These are phyloP conservation scores for Macrotyloma uniflorum DNA, from an alignment of 306 rosid genomes.

Conservation along the genomic window DNA sequence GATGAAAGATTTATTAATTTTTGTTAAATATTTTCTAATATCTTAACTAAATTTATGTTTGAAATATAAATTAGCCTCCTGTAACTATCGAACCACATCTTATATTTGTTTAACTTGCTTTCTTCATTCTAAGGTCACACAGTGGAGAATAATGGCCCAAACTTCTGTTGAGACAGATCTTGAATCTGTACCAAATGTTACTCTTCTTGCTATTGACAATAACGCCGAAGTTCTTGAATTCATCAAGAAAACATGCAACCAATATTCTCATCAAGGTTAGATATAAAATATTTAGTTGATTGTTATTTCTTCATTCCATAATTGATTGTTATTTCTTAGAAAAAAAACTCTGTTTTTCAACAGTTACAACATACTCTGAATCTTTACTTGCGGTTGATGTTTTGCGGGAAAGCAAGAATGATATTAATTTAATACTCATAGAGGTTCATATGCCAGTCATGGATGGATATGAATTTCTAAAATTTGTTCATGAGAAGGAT, in stretches of 20 bases:
- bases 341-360: not conserved
- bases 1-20: too few species aligned
- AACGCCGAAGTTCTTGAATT: conserved; percentile 45
- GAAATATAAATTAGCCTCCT: too few species aligned
- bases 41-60: too few species aligned
- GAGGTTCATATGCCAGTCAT: conserved; percentile 68
- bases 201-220: conserved; percentile 64
- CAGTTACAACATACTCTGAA: conserved; percentile 54
- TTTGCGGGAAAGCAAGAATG: conserved; percentile 46
- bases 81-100: too few species aligned
- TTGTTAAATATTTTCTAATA: too few species aligned
- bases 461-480: conserved; percentile 61
- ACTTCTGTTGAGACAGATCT: too few species aligned
- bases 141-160: too few species aligned
- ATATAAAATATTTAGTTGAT: not conserved
- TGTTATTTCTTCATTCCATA: too few species aligned
- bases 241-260: not conserved
- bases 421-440: conserved; percentile 60
- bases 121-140: too few species aligned
- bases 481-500: conserved; percentile 44
- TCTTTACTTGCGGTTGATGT: conserved; percentile 53
- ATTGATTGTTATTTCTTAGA: too few species aligned
- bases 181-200: too few species aligned
- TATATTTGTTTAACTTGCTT: too few species aligned
- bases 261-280: conserved; percentile 41